Evolutionary conservation across 352 stramenopile species (phyloP), one percentile per base, ranked within the genome.

Genomic region (Phytophthora meadii): DNA sequence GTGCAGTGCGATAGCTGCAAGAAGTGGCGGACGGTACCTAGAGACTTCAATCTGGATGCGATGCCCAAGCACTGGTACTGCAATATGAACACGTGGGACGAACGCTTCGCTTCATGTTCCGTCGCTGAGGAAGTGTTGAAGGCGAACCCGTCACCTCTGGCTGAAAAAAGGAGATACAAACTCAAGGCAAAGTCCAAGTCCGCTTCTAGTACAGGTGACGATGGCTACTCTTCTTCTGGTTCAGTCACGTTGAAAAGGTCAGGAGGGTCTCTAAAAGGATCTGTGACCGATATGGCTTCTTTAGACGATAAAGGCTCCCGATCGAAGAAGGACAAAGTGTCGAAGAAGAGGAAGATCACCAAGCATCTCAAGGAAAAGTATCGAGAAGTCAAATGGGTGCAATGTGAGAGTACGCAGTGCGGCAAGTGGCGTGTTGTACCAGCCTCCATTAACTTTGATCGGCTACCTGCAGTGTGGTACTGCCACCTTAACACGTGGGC

Each of bases 41-140:
- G 82, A 50, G 72, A 82, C 32, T 84, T 98, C 17, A 87, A 98
- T 63, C 64, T 95, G 45, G 81, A 97, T 25, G 77, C 76, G 14
- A 94, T 99, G 71, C 95, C 96, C 9, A 92, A 98, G 30, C 80
- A 90, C 52, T 99, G 97, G 97, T 99, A 97, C 65, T 99, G 97
- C 76, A 81, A 92, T 52, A 93, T 99, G 82, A 99, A 99, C 75
- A 85, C 79, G 8, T 98, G 94, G 85, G 92, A 98, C 68, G 60
- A 71, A 17, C 89, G 80, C 37, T 88, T 90, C 44, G 92, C 86
- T 19, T 94, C 80, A 3, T 98, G 95, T 60, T 74, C 82, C n/a
- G 88, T 96, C 17, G 83, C 86, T 0, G 96, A 98, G 65, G 93
- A 99, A 69, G 76, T 87, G n/a, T 51, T 88, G 2, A 83, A 88